Evolutionary conservation across 306 rosid genomes (phyloP).

Genomic region (Bauhinia variegata): DNA sequence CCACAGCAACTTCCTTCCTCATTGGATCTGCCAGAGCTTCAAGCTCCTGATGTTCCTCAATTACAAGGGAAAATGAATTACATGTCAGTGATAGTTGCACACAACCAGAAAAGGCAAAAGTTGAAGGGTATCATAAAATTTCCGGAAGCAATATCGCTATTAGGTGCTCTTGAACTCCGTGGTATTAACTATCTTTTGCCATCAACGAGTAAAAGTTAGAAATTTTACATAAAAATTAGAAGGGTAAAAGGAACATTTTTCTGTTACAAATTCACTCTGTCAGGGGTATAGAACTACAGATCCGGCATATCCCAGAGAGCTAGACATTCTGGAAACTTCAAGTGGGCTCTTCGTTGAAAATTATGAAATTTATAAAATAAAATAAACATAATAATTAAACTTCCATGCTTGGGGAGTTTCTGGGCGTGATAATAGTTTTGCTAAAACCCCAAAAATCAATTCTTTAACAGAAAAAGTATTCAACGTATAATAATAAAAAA

Average conservation of each 20-base stretch:
- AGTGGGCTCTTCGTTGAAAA: slow-evolving; percentile 23
- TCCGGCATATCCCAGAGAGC: slow-evolving; percentile 34
- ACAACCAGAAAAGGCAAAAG: neutral
- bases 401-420: slow-evolving; percentile 10
- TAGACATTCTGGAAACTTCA: slow-evolving; percentile 18
- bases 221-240: slow-evolving; percentile 24
- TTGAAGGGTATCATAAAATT: neutral
- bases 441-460: neutral
- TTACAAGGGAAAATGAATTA: neutral
- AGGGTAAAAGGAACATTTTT: slow-evolving; percentile 8
- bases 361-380: neutral
- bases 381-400: neutral
- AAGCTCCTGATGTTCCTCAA: slow-evolving; percentile 73
- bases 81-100: neutral
- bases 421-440: neutral
- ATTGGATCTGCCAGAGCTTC: slow-evolving; percentile 94
- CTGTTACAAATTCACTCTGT: slow-evolving; percentile 25
- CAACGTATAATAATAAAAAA: too few relatives aligned
- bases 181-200: neutral
- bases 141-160: slow-evolving; percentile 14
- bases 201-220: slow-evolving; percentile 31
- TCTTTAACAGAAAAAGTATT: neutral
- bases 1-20: slow-evolving; percentile 91
- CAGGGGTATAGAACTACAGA: slow-evolving; percentile 39
- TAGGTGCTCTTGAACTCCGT: neutral